A percentile compares a stretch with the other conserved stretches of the same genome.
Evolutionary conservation across 495 filamentous ascomycete species (phyloP).

Genomic region (Lindgomyces ingoldianus): DNA sequence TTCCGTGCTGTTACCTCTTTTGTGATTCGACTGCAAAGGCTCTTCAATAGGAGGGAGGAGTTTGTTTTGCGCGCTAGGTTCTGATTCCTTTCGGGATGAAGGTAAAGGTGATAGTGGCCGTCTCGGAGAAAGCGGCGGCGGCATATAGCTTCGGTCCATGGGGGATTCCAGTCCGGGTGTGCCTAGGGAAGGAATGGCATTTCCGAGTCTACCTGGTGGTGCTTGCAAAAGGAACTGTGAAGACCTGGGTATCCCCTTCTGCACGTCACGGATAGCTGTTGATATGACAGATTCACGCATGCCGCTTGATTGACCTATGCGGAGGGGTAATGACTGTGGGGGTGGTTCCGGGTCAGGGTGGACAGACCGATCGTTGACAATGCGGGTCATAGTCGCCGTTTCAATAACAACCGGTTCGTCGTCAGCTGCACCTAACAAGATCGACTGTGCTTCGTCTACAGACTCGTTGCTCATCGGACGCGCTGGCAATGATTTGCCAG

Average conservation of each 20-base stretch:
- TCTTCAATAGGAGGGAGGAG: slow-evolving; percentile 35
- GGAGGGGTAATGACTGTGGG: slow-evolving; percentile 18
- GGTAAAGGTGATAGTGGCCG: slow-evolving; percentile 48
- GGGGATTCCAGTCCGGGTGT: slow-evolving; percentile 36
- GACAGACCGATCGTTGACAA: slow-evolving; percentile 42
- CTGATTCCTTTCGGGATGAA: slow-evolving; percentile 27
- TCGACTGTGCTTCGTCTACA: slow-evolving; percentile 26
- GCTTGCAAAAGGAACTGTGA: slow-evolving; percentile 32
- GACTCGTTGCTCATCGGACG: slow-evolving; percentile 69
- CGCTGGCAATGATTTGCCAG: slow-evolving; percentile 73
- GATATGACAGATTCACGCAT: slow-evolving; percentile 38
- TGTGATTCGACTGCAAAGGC: slow-evolving; percentile 47
- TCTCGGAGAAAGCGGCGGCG: slow-evolving; percentile 66
- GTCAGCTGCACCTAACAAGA: slow-evolving; percentile 52
- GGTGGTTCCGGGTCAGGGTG: slow-evolving; percentile 15
- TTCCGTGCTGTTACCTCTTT: slow-evolving; percentile 64
- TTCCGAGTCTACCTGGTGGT: slow-evolving; percentile 27
- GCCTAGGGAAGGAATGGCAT: background rate
- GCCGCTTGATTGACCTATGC: slow-evolving; percentile 20
- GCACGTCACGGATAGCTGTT: slow-evolving; percentile 39
- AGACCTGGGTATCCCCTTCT: slow-evolving; percentile 30
- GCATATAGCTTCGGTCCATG: slow-evolving; percentile 53
- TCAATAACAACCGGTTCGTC: slow-evolving; percentile 51
- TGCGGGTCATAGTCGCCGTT: slow-evolving; percentile 50
- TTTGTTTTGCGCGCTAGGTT: slow-evolving; percentile 38